Evolutionary conservation across 331 rosid genomes (phyloP), one percentile per base, ranked within the genome.

Genomic region (Pyrus hybrid): DNA sequence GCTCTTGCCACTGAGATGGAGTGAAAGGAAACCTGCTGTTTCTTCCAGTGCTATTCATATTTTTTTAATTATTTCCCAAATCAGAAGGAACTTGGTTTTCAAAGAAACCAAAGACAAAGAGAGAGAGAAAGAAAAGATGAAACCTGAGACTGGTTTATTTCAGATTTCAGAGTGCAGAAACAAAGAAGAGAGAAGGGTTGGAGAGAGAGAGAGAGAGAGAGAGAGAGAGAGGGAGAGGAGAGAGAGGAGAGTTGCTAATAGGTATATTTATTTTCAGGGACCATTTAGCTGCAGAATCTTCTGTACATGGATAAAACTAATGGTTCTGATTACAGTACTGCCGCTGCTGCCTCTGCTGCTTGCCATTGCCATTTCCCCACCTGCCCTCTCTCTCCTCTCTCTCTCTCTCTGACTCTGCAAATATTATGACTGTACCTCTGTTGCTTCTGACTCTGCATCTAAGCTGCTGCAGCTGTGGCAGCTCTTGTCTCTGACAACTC

Each of bases 1-100:
- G 97, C 85, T 95, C 99, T 89, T 95, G 97, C 99, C 99, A 95
- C 72, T 95, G 99, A 18, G 90, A 73, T 14, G 91, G 90, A 66
- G 96, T 89, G 76, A 95, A 95, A 20, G 97, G 99, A 76, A 87
- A 86, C 80, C 91, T 86, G 88, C 91, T 90, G 87, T 56, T 89
- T 77, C 90, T 83, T 76, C 84, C 90, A 67, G 81, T 91, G 88
- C 85, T 88, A 81, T 83, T 85, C 77, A 45, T 45, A 45, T 45
- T 45, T 13, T 45, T 13, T 45, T 45, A 45, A 45, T 45, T 45
- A 45, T 45, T 45, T 14, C 30, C 74, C 45, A 25, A 5, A 60
- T 30, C 28, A 51, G 13, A 65, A 65, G 43, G n/a, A 13, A 32
- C 12, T 56, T 56, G 62, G 13, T 18, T 20, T 18, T 20, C 11